phyloP scores from a whole-genome alignment of 495 filamentous ascomycete species.

The Trichoderma erinaceum region DNA sequence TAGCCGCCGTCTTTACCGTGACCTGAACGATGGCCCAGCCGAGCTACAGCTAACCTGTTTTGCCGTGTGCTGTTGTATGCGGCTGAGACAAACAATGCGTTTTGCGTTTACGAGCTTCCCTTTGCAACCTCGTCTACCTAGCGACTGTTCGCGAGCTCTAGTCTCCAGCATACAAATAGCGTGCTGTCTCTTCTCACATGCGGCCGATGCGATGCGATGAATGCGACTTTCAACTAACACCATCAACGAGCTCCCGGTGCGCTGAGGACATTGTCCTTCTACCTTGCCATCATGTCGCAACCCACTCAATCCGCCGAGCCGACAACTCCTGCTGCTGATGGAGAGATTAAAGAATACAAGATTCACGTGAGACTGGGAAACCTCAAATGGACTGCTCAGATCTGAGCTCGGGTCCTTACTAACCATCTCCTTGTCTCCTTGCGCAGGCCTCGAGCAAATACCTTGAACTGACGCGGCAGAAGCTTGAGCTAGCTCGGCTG shows the following conservation, averaged over 20 bases:
- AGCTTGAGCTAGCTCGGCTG: constrained; percentile 49
- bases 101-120: too few relatives aligned
- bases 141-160: too few relatives aligned
- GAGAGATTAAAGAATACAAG: constrained; percentile 42
- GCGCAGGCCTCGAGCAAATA: constrained; percentile 44
- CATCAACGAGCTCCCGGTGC: neutral
- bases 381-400: neutral
- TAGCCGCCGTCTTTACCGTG: too few relatives aligned
- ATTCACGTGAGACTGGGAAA: constrained; percentile 38
- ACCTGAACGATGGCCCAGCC: too few relatives aligned
- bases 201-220: neutral
- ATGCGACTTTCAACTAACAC: neutral
- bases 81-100: too few relatives aligned
- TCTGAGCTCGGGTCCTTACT: neutral
- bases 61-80: too few relatives aligned
- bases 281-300: constrained; percentile 9
- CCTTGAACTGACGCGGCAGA: constrained; percentile 47
- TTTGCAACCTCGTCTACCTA: too few relatives aligned
- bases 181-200: neutral
- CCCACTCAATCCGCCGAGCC: constrained; percentile 1
- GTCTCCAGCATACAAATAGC: too few relatives aligned
- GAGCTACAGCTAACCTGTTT: too few relatives aligned
- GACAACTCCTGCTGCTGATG: constrained; percentile 20
- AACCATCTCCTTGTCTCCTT: neutral
- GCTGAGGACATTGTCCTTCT: neutral